Evolutionary conservation across 2,329 filamentous ascomycete genomes (phyloP).

Genomic region (Sordariomycetes sp.): DNA sequence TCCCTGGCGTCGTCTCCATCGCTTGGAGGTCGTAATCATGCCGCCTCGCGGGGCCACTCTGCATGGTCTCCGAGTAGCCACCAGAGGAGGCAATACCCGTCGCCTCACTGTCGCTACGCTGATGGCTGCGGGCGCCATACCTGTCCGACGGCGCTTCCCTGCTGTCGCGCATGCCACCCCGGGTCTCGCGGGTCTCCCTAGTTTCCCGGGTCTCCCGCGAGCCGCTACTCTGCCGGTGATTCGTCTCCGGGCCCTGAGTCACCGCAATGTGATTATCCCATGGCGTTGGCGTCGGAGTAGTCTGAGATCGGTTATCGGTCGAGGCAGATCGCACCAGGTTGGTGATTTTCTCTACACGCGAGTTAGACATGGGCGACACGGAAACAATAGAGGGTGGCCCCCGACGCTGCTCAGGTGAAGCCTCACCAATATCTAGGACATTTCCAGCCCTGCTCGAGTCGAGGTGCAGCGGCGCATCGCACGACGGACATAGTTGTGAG

Average conservation of each 20-base stretch:
- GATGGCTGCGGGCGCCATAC: slow-evolving; percentile 40
- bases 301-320: slow-evolving; percentile 44
- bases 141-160: slow-evolving; percentile 27
- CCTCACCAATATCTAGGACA: slow-evolving; percentile 74
- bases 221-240: slow-evolving; percentile 1
- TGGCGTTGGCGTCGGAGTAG: slow-evolving; percentile 39
- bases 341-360: slow-evolving; percentile 71
- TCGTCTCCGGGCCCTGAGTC: background rate
- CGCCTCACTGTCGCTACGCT: slow-evolving; percentile 65
- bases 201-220: background rate
- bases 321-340: slow-evolving; percentile 78
- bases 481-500: slow-evolving; percentile 86
- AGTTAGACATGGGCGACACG: background rate
- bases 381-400: background rate
- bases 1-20: slow-evolving; percentile 77
- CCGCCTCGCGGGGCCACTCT: slow-evolving; percentile 55
- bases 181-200: background rate
- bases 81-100: slow-evolving; percentile 63
- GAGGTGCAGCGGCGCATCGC: slow-evolving; percentile 79
- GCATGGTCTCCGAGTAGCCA: slow-evolving; percentile 66
- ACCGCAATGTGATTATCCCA: slow-evolving; percentile 4
- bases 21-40: slow-evolving; percentile 95
- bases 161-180: slow-evolving; percentile 28
- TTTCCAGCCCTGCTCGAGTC: slow-evolving; percentile 91
- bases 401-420: background rate